Evolutionary conservation across 768 basidiomycete genomes (phyloP), one percentile per base, ranked within the genome.

Genomic region (Gyrodon lividus): DNA sequence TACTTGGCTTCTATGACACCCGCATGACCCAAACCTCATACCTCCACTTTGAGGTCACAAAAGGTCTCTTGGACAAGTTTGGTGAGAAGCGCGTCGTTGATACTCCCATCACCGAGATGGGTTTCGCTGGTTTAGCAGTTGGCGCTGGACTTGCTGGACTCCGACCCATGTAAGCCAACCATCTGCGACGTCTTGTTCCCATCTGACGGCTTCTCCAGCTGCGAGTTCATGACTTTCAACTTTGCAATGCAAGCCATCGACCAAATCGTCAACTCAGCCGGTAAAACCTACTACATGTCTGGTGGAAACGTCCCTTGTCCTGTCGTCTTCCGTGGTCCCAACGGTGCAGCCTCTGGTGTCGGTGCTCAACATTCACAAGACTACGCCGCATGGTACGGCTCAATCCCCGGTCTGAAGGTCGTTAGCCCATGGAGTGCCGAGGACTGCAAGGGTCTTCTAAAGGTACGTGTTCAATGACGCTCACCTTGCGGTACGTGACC

Each of bases 221-320:
- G 95, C 81, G 96, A 98, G 78, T 99, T 98, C 78, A 98, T 98
- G 96, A 98, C 96, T 14, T 98, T 96, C 80, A 98, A 99, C 80
- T 98, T 99, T 69, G 96, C 96, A 59, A 99, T 98, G 96, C 93
- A 95, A 74, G 95, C 97, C 52, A 98, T 99, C 70, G 97, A 99
- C 76, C 97, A 99, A 67, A 99, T 99, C 57, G 93, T 99, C 73
- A 99, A 99, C 81, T 98, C 97, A n/a, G 97, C 89, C 50, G 97
- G 92, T 54, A 99, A 98, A 79, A 99, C 97, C 4, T 95, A 98
- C 74, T 99, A 99, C 82, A 99, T 99, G 97, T 98, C 97, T 34
- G 97, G 97, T 52, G 97, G 97, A 58, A 98, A 94, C 65, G 95
- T 98, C 16, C 91, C 94, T 10, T 98, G 96, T 77, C 94, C 97